Evolutionary conservation across 1,284 basidiomycete genomes (phyloP).

Genomic region (Agroathelia rolfsii): DNA sequence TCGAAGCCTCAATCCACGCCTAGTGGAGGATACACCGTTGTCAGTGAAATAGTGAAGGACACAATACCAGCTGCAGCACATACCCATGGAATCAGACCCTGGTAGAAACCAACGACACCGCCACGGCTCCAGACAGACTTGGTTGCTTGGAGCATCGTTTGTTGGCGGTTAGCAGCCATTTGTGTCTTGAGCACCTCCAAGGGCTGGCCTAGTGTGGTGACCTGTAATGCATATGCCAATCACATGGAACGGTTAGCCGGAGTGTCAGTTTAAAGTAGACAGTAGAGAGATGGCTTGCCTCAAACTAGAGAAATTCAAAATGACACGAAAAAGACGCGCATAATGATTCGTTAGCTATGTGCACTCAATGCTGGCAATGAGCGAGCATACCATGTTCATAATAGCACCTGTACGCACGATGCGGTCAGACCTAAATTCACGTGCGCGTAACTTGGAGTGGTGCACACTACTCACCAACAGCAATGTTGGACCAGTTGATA

Average conservation of each 20-base stretch:
- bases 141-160: slow-evolving; percentile 85
- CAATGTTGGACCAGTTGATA: slow-evolving; percentile 98
- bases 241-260: not conserved
- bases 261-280: slow-evolving; percentile 2
- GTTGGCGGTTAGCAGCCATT: slow-evolving; percentile 90
- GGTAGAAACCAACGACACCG: slow-evolving; percentile 87
- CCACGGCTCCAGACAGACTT: slow-evolving; percentile 87
- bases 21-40: slow-evolving; percentile 22
- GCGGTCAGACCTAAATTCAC: slow-evolving; percentile 11
- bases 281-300: slow-evolving; percentile 30
- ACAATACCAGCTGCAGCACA: slow-evolving; percentile 16
- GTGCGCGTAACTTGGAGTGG: slow-evolving; percentile 13
- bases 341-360: too few species aligned
- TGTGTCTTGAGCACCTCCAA: slow-evolving; percentile 98
- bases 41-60: slow-evolving; percentile 4
- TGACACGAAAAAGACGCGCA: too few species aligned
- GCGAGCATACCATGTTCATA: slow-evolving; percentile 85
- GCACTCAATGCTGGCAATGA: too few species aligned
- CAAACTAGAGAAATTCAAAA: too few species aligned
- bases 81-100: slow-evolving; percentile 98
- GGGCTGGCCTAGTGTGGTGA: slow-evolving; percentile 96
- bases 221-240: slow-evolving; percentile 32
- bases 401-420: slow-evolving; percentile 61
- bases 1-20: slow-evolving; percentile 99
- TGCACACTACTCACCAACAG: slow-evolving; percentile 61